Conservation (phyloP, 2,329 filamentous ascomycete species). For the Coniochaeta hoffmannii region DNA sequence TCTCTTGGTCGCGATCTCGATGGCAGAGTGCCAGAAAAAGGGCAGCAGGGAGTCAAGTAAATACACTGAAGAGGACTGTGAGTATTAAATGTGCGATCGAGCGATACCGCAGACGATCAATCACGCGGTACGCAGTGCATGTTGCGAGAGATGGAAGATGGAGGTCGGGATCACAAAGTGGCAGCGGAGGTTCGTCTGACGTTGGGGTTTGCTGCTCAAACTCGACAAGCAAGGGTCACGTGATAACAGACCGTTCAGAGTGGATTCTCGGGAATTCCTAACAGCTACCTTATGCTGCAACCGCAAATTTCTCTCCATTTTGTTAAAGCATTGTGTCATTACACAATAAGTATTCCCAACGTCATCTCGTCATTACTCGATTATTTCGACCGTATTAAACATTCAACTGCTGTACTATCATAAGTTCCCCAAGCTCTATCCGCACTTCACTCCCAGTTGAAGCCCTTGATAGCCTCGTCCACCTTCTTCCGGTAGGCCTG, state of each 20-base stretch:
- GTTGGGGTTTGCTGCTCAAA: background rate
- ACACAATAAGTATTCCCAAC: no score
- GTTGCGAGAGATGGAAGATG: background rate
- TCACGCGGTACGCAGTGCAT: background rate
- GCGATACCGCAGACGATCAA: background rate
- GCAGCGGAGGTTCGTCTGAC: background rate
- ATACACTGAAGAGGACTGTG: background rate
- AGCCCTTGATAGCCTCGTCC: constrained; percentile 49
- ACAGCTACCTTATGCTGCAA: background rate
- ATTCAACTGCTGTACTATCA: no score
- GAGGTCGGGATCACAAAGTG: background rate
- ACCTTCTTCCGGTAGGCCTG: constrained; percentile 73
- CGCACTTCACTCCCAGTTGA: constrained; percentile 10
- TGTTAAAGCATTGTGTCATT: background rate
- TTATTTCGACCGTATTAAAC: no score
- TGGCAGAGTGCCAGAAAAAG: background rate
- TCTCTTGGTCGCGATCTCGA: background rate
- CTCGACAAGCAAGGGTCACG: background rate
- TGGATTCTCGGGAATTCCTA: background rate
- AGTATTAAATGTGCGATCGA: background rate
- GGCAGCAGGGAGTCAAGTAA: background rate
- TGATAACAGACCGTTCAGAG: background rate
- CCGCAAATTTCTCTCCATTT: background rate
- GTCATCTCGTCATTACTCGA: no score
- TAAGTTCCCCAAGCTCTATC: background rate